Conservation (phyloP, 2,329 filamentous ascomycete genomes). For the Tolypocladium album region DNA sequence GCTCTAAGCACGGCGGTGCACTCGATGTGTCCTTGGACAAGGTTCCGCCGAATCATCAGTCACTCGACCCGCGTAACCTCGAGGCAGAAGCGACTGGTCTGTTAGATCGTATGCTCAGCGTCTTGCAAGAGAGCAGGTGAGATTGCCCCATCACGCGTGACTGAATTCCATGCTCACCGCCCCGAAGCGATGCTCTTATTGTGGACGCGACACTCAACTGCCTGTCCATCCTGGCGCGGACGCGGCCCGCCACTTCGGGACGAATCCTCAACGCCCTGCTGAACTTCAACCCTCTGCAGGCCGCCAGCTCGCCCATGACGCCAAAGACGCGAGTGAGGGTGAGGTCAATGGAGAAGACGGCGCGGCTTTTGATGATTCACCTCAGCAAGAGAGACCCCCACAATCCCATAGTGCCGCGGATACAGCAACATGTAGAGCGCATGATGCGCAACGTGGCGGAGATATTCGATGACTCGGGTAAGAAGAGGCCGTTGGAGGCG, state of each 20-base stretch:
- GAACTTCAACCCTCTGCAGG: slow-evolving; percentile 83
- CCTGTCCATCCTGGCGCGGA: slow-evolving; percentile 71
- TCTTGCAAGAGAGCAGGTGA: slow-evolving; percentile 80
- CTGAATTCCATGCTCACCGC: slow-evolving; percentile 3
- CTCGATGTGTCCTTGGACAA: slow-evolving; percentile 77
- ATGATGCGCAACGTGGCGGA: slow-evolving; percentile 70
- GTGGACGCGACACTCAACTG: slow-evolving; percentile 89
- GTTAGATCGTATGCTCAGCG: slow-evolving; percentile 74
- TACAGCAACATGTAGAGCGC: slow-evolving; percentile 80
- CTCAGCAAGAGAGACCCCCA: slow-evolving; percentile 77
- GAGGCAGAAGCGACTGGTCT: slow-evolving; percentile 90
- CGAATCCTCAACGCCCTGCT: slow-evolving; percentile 80
- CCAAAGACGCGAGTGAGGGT: slow-evolving; percentile 71
- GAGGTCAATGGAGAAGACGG: slow-evolving; percentile 92
- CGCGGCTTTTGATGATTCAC: slow-evolving; percentile 72
- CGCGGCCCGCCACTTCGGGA: slow-evolving; percentile 67
- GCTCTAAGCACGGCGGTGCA: slow-evolving; percentile 30
- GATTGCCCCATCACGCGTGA: slow-evolving; percentile 13
- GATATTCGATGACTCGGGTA: slow-evolving; percentile 64
- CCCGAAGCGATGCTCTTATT: slow-evolving; percentile 65
- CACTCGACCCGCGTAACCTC: slow-evolving; percentile 68
- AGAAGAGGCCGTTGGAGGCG: slow-evolving; percentile 64
- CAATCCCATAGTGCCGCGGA: slow-evolving; percentile 62
- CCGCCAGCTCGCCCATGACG: slow-evolving; percentile 67
- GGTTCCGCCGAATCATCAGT: slow-evolving; percentile 70